Evolutionary conservation across 2,329 filamentous ascomycete species (phyloP), one percentile per base, ranked within the genome.

Genomic region (Penicillium italicum): DNA sequence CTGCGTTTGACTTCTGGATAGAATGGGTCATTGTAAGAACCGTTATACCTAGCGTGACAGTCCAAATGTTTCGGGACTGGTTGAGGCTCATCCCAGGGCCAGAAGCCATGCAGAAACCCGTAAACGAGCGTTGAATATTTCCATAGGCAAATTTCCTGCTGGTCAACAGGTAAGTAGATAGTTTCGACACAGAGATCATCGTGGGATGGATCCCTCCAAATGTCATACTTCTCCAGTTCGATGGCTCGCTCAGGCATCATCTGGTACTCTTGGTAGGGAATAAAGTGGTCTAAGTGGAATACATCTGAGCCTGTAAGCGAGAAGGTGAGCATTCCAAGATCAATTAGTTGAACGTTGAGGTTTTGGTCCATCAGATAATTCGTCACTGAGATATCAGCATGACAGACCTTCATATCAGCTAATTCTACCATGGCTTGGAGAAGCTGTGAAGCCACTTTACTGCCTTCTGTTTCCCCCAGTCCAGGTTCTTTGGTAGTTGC

Each of bases 41-140:
- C 47, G n/a, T 18, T 9, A 4, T 38, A 41, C 30, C 43, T 31
- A 38, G 26, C 26, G 18, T 53, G 37, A 38, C 54, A 42, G 26
- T 56, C 45, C 14, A 58, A 30, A 2, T 50, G 28, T 8, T 40
- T 50, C 4, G 62, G 55, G 10, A 53, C 33, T 33, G 40, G 53
- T 20, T 58, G 18, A 24, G 56, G 59, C 14, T 60, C 53, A 41
- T 72, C 69, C 70, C 70, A 72, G 9, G 70, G 67, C 33, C 63
- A 64, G 55, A 64, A 69, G 8, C 69, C 70, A 40, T 73, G 70
- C 6, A 72, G 55, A 28, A 73, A 59, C 3, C 67, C 64, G 53
- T 67, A 72, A 11, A 66, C 49, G 3, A 68, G 52, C 5, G 58
- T 60, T 18, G 62, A 68, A 43, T 66, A 66, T 44, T 67, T 66